These are phyloP conservation scores for Bryoglossum gracile DNA, from an alignment of 495 filamentous ascomycete species.

Conservation along the genomic window DNA sequence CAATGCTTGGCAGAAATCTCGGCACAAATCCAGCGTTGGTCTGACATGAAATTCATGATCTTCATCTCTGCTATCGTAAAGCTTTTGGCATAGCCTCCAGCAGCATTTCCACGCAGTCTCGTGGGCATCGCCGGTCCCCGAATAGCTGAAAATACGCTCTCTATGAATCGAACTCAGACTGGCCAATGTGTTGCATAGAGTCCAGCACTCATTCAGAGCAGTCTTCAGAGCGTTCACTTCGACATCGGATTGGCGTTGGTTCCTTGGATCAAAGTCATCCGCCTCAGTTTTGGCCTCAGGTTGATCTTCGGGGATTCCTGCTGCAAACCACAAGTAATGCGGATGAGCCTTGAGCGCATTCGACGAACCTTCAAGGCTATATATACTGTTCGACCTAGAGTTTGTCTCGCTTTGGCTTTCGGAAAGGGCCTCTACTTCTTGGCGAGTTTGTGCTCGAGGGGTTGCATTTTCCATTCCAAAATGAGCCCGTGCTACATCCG, in stretches of 20 bases:
- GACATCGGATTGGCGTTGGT: conserved; percentile 41
- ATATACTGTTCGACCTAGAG: conserved; percentile 42
- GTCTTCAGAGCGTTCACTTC: conserved; percentile 68
- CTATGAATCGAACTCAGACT: conserved; percentile 79
- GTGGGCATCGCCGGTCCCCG: conserved; percentile 63
- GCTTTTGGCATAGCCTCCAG: conserved; percentile 81
- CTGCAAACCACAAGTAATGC: conserved; percentile 25
- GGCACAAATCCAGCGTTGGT: conserved; percentile 76
- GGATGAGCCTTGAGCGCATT: neutral
- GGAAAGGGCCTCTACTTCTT: conserved; percentile 54
- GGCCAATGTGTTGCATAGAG: conserved; percentile 83
- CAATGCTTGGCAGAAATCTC: conserved; percentile 83
- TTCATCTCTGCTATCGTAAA: conserved; percentile 75
- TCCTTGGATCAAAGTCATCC: conserved; percentile 36
- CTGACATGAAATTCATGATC: conserved; percentile 63
- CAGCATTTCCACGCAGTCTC: conserved; percentile 87
- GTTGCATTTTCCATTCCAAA: conserved; percentile 65
- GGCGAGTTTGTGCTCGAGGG: conserved; percentile 72
- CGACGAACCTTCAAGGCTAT: conserved; percentile 66
- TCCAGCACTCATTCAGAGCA: conserved; percentile 88
- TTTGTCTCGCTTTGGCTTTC: conserved; percentile 30
- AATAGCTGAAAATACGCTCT: conserved; percentile 63
- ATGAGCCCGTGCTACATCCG: conserved; percentile 54
- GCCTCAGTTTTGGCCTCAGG: conserved; percentile 15
- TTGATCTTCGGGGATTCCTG: conserved; percentile 44